phyloP scores from a whole-genome alignment of 768 basidiomycete genomes.

The Lanmaoa rubissima region DNA sequence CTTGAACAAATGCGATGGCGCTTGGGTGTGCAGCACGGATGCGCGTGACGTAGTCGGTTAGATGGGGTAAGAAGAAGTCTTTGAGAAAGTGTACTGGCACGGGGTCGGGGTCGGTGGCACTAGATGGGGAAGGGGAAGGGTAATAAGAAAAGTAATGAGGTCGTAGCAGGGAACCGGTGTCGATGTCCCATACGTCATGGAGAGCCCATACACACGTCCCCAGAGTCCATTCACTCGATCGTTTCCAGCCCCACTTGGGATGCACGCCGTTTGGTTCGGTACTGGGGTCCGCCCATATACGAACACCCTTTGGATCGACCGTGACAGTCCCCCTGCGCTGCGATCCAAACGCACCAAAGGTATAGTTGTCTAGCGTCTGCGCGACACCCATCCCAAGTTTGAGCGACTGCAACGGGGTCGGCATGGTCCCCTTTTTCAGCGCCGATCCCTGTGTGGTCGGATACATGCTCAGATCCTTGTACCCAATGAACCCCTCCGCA shows the following conservation, averaged over 20 bases:
- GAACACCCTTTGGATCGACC: constrained; percentile 80
- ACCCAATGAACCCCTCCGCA: constrained; percentile 70
- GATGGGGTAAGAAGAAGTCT: constrained; percentile 82
- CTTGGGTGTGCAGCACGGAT: constrained; percentile 72
- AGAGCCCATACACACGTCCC: constrained; percentile 85
- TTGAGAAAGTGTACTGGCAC: constrained; percentile 62
- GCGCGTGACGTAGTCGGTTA: constrained; percentile 49
- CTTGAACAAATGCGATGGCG: constrained; percentile 87
- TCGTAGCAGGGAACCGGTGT: constrained; percentile 60
- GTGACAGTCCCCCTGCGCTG: constrained; percentile 67
- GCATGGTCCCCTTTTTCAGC: constrained; percentile 83
- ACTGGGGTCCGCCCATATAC: constrained; percentile 69
- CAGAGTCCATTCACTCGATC: constrained; percentile 68
- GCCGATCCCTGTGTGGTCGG: constrained; percentile 67
- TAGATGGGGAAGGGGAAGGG: constrained; percentile 24
- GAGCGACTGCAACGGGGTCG: constrained; percentile 82
- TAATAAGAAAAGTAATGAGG: constrained; percentile 73
- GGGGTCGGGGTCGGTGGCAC: not conserved
- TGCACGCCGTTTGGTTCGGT: constrained; percentile 53
- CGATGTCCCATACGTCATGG: constrained; percentile 86
- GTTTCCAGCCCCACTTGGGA: constrained; percentile 80
- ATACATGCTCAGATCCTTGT: constrained; percentile 62
- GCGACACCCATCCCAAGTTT: constrained; percentile 85
- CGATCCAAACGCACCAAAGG: constrained; percentile 80
- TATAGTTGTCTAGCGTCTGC: constrained; percentile 79